These are phyloP conservation scores for Fagus crenata DNA, from an alignment of 306 rosid species.

Conservation along the genomic window DNA sequence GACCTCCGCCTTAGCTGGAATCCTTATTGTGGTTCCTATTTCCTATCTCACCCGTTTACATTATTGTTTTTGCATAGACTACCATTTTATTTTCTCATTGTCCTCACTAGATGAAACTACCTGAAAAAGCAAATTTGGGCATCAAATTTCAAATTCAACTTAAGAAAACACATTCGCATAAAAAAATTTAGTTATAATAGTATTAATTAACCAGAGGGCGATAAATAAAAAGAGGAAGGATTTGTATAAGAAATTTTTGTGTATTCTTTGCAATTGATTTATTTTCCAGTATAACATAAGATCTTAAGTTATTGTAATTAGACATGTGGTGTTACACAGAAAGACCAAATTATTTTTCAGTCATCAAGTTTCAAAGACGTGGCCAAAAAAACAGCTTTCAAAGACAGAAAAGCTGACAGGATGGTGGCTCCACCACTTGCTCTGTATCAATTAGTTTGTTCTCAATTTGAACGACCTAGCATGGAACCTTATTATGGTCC, in stretches of 20 bases:
- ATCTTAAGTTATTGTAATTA: not conserved
- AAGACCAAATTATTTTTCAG: constrained; percentile 12
- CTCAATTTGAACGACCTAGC: constrained; percentile 1
- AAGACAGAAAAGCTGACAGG: constrained; percentile 16
- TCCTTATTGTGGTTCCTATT: no score
- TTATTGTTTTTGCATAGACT: no score
- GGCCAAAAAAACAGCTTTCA: not conserved
- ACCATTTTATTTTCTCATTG: no score
- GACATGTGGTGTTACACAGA: not conserved
- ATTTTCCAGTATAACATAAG: not conserved
- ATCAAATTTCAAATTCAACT: not conserved
- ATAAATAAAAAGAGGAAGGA: not conserved
- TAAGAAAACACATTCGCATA: no score
- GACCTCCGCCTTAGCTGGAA: no score
- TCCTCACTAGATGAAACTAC: no score
- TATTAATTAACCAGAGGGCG: not conserved
- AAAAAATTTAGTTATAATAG: no score
- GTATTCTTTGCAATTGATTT: not conserved
- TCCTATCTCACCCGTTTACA: no score
- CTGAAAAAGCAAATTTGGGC: not conserved
- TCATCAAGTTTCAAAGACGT: not conserved
- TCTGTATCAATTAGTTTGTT: constrained; percentile 16
- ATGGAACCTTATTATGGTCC: constrained; percentile 18
- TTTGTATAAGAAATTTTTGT: not conserved
- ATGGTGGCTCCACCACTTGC: constrained; percentile 1